These are phyloP conservation scores for Saccharomycopsis babjevae DNA, from an alignment of 805 yeast genomes.

Conservation along the genomic window DNA sequence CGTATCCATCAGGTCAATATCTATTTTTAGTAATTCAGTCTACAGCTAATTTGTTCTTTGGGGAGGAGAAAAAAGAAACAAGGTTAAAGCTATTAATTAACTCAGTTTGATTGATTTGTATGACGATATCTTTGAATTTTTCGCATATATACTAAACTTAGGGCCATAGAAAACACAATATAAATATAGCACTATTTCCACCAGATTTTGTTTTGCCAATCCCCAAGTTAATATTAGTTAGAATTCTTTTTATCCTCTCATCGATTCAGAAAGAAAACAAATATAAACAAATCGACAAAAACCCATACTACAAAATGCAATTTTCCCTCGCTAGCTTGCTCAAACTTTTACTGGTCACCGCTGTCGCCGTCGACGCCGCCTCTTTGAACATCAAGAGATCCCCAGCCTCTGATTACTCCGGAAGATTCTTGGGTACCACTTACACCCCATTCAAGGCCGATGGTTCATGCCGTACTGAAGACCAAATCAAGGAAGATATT, in stretches of 20 bases:
- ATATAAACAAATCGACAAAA: background rate
- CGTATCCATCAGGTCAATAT: background rate
- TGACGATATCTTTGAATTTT: background rate
- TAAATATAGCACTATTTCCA: background rate
- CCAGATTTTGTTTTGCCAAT: background rate
- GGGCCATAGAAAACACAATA: background rate
- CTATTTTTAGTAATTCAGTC: background rate
- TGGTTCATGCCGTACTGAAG: conserved; percentile 45
- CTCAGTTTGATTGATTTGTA: background rate
- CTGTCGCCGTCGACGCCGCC: background rate
- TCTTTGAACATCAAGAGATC: background rate
- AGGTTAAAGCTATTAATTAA: background rate
- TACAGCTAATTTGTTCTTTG: background rate
- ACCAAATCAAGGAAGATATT: conserved; percentile 39
- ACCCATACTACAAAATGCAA: background rate
- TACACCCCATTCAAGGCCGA: conserved; percentile 52
- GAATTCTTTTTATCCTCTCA: too few relatives aligned
- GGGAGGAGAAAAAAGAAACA: background rate
- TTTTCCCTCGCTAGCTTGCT: background rate
- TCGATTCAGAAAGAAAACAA: background rate
- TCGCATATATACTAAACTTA: background rate
- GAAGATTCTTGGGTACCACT: conserved; percentile 42
- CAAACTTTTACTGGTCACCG: background rate
- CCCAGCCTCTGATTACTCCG: conserved; percentile 10
- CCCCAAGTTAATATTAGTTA: background rate